A percentile compares a stretch with the other conserved stretches of the same genome.
phyloP scores from a whole-genome alignment of 371 early-diverging fungal species.

The Syncephalastrum racemosum region DNA sequence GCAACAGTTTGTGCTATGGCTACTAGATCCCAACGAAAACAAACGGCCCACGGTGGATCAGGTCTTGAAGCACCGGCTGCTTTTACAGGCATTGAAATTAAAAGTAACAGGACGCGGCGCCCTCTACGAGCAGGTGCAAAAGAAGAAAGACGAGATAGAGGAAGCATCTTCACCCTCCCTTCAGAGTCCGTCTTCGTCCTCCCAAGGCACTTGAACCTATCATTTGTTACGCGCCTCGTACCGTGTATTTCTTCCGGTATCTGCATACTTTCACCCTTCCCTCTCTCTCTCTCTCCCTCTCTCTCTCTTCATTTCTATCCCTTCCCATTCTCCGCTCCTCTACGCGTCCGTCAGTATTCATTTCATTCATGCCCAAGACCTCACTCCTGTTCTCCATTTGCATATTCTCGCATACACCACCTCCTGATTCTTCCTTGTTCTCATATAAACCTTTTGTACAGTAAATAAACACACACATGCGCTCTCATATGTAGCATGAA shows the following conservation, averaged over 20 bases:
- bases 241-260: background rate
- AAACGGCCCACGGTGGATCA: constrained; percentile 21
- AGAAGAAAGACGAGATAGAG: background rate
- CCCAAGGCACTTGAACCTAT: background rate
- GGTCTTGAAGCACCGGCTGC: constrained; percentile 7
- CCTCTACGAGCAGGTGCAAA: constrained; percentile 10
- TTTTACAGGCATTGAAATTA: background rate
- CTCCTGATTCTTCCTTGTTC: too few species aligned
- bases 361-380: too few species aligned
- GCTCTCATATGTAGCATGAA: too few species aligned
- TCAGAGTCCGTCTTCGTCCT: background rate
- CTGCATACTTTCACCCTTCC: background rate
- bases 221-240: background rate
- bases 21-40: constrained; percentile 6
- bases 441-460: too few species aligned
- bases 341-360: too few species aligned
- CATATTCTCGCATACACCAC: too few species aligned
- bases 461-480: too few species aligned
- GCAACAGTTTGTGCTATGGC: constrained; percentile 12
- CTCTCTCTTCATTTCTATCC: constrained; percentile 5
- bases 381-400: too few species aligned
- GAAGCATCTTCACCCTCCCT: background rate
- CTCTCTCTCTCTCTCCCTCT: constrained; percentile 8
- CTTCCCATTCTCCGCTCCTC: too few species aligned
- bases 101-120: constrained; percentile 1